Base-by-base conservation (phyloP, 441 rosid species). In the Daphne laureola region DNA sequence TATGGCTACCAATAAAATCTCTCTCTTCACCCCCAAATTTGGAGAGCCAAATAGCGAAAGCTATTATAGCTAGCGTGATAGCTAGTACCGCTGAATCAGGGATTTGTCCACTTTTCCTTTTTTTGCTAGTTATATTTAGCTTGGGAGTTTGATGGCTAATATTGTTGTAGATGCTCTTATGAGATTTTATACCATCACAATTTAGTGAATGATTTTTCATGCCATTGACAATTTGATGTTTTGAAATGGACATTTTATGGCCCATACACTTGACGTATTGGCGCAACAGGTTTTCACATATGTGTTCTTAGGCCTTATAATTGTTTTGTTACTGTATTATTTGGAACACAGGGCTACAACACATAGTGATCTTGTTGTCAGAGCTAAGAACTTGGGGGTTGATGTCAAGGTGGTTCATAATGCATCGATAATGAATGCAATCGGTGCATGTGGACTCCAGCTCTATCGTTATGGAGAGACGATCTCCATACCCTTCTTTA, bases 401-500 rank as follows among this genome's bases (percentile, higher is more conserved):
- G 71, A 70, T 41, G 90, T 90, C 36, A 83, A 79, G 71, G 96
- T 84, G 46, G 74, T 94, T 43, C 90, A 82, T 68, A 90, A 93
- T 70, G 97, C 97, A 45, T 94, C 99, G 0, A 94, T 87, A 57
- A 90, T 94, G 95, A 94, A 87, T 68, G 99, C 95, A 1, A 69
- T 94, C 49, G 96, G 96, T 64, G 69, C 84, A 38, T 90, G 99
- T 61, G 97, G 96, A 26, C 63, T 94, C 67, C 97, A 93, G 59
- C 86, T 93, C 44, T 87, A 93, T 62, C 95, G 77, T 35, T 93
- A 87, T 51, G 99, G 99, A 42, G 95, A 94, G 76, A 90, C 94
- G 1, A 76, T 94, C 62, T 90, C 97, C 0, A 72, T 90, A 49
- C 97, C 97, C 0, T 90, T 94, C 67, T 94, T 90, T 21, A 87